These are phyloP conservation scores for Haplosporangium gracile DNA, from an alignment of 192 early-diverging fungal species.

Conservation along the genomic window DNA sequence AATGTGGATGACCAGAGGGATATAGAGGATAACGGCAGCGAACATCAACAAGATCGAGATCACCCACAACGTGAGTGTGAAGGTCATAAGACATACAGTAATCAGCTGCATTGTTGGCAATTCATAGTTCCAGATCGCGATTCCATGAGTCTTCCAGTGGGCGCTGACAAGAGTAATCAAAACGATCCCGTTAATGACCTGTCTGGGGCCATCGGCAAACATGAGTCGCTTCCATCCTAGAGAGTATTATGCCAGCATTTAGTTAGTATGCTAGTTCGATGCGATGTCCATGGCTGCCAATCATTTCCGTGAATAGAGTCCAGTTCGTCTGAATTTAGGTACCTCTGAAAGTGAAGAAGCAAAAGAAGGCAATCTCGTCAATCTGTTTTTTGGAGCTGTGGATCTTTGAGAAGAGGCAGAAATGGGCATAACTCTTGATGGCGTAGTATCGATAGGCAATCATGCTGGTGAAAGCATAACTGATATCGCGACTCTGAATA, in stretches of 20 bases:
- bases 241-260: neutral
- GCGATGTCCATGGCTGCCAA: neutral
- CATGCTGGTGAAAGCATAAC: constrained; percentile 79
- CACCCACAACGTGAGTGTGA: constrained; percentile 79
- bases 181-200: constrained; percentile 73
- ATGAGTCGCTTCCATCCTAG: constrained; percentile 87
- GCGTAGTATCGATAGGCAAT: constrained; percentile 84
- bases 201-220: constrained; percentile 87
- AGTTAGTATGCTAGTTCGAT: neutral
- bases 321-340: neutral
- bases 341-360: constrained; percentile 88
- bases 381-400: constrained; percentile 68
- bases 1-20: constrained; percentile 83
- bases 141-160: neutral
- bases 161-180: constrained; percentile 51
- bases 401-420: constrained; percentile 84
- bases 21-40: constrained; percentile 75
- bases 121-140: neutral
- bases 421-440: constrained; percentile 83
- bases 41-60: constrained; percentile 70
- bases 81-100: constrained; percentile 59
- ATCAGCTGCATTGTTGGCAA: neutral
- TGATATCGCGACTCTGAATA: constrained; percentile 79
- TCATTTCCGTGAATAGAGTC: neutral
- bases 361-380: constrained; percentile 83